A percentile compares a stretch with the other conserved stretches of the same genome.
These are phyloP conservation scores for Leccinellum luteum DNA, from an alignment of 768 basidiomycete genomes.

Conservation along the genomic window DNA sequence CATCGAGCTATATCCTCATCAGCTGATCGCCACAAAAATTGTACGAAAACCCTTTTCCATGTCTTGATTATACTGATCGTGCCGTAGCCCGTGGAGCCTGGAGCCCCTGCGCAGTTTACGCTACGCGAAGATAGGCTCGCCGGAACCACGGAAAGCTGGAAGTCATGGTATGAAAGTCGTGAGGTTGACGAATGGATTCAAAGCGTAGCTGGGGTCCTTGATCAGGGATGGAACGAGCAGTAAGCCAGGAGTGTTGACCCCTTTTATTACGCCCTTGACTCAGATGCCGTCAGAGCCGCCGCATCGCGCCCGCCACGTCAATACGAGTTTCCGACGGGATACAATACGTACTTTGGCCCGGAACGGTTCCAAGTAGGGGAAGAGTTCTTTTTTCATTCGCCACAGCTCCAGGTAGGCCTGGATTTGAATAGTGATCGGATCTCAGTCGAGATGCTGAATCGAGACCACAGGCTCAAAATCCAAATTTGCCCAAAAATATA, in stretches of 20 bases:
- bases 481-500: constrained; percentile 71
- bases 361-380: constrained; percentile 87
- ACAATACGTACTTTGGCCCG: constrained; percentile 74
- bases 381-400: constrained; percentile 79
- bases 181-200: constrained; percentile 97
- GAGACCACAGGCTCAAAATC: constrained; percentile 45
- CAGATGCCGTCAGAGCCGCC: constrained; percentile 46
- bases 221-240: constrained; percentile 90
- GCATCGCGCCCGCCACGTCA: constrained; percentile 54
- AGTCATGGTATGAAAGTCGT: constrained; percentile 68
- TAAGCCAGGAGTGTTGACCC: constrained; percentile 34
- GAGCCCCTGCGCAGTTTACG: constrained; percentile 59
- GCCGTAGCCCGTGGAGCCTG: constrained; percentile 70
- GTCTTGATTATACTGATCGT: constrained; percentile 4
- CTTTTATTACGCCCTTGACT: not conserved
- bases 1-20: constrained; percentile 78
- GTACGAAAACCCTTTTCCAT: constrained; percentile 36
- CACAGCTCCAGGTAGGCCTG: constrained; percentile 46
- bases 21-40: constrained; percentile 81
- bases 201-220: constrained; percentile 79
- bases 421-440: not conserved
- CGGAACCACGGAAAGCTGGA: constrained; percentile 81
- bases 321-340: constrained; percentile 97
- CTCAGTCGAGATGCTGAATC: constrained; percentile 7
- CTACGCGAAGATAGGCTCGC: constrained; percentile 72